Base-by-base conservation (phyloP, 2,329 filamentous ascomycete species). In the Pseudogymnoascus sp. region DNA sequence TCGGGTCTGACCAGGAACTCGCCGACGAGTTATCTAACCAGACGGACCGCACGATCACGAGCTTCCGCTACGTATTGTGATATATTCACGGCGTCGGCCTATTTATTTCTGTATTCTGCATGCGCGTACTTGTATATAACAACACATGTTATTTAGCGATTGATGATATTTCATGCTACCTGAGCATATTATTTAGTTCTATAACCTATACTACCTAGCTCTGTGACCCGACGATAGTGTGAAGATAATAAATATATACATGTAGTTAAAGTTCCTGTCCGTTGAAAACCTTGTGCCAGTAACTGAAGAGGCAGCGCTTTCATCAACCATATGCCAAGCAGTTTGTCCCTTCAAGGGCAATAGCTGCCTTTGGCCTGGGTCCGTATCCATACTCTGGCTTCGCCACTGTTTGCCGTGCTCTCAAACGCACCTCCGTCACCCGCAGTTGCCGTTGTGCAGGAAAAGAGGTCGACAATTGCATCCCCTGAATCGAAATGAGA, bases 1-100 rank as follows among this genome's bases (percentile, higher is more conserved):
- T 60, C 8, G 33, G 9, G 8, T 38, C 58, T 19, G 58, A 60
- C n/a, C 30, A 60, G 58, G 58, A 60, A 41, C 58, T 60, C 58
- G 58, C 58, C 12, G 58, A 60, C 16, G 58, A 60, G 60, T 38
- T 59, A 49, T 58, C 60, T 4, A 60, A 41, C 58, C 58, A 60
- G 28, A 33, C 36, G 5, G 60, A 60, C n/a, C 45, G 45, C 25
- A 55, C 45, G n/a, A 55, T 55, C 25, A 55, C 25, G 9, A 55
- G 45, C 28, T 55, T 55, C 45, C 45, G 45, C 9, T 55, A 55
- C 9, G n/a, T 33, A 33, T 19, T 55, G 25, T 55, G 28, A 55
- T 30, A 19, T 55, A 4, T 28, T 5, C 4, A 19, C 7, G 9
- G 45, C n/a, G 25, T 19, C 14, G 5, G 9, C 8, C n/a, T 33